Evolutionary conservation across 2,329 filamentous ascomycete species (phyloP), one percentile per base, ranked within the genome.

Genomic region (Trichoderma gracile): DNA sequence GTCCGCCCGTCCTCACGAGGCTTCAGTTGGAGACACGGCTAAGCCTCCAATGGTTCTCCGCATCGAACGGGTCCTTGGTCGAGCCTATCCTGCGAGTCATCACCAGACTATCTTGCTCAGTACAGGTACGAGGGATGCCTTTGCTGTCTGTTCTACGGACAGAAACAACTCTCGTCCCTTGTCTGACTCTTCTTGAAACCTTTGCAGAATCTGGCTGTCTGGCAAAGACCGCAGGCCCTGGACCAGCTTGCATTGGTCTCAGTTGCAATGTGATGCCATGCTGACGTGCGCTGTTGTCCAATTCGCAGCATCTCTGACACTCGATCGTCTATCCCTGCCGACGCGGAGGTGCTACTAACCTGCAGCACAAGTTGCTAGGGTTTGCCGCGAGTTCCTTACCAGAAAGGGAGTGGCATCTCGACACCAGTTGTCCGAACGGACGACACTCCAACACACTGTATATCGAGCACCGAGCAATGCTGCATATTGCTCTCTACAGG

Each of bases 241-340:
- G 27, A 21, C 53, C 25, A 19, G 8, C 30, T 19, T 46, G 64
- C 63, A 54, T 55, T 53, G 56, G 61, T 65, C 42, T n/a, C 38
- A 61, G 38, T 55, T 62, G 63, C 59, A 58, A 65, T 65, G 65
- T 62, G 63, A 65, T 62, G 57, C 57, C 45, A 53, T 57, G 57
- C 59, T 57, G 66, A 67, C 58, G 66, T 64, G 64, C 66, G 62
- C 19, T 52, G 53, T 21, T 59, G 40, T 23, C 15, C 46, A 30
- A 21, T 63, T 50, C 25, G 49, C 62, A 53, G 49, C 17, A 57
- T 30, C 19, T 47, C 27, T 40, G 52, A 38, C 33, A 17, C 25
- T 46, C n/a, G 3, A 23, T 21, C 19, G 23, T 25, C 59, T 30
- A 43, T 38, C 33, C 12, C 14, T 38, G 33, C 33, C 33, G 10